These are phyloP conservation scores for Heimioporus sp. DNA, from an alignment of 768 basidiomycete species.

Conservation along the genomic window DNA sequence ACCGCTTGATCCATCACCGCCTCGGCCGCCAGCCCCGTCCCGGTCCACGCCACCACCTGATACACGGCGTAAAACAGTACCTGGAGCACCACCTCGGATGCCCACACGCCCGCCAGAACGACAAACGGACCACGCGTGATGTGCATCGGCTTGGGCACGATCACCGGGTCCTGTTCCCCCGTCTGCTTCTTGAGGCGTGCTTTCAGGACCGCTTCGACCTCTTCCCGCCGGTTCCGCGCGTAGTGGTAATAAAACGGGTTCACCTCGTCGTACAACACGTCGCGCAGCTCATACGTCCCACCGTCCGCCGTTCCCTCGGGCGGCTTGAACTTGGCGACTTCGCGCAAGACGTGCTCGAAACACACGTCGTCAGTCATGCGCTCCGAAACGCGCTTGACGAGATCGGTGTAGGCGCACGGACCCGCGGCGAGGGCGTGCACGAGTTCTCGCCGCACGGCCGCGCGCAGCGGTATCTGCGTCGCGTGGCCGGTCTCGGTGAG, in stretches of 20 bases:
- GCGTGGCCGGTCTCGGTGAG: conserved; percentile 80
- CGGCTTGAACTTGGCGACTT: conserved; percentile 79
- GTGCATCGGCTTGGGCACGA: conserved; percentile 70
- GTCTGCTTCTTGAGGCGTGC: conserved; percentile 64
- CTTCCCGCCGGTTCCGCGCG: conserved; percentile 88
- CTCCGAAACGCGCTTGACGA: conserved; percentile 89
- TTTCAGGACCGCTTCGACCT: conserved; percentile 77
- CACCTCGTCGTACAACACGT: conserved; percentile 80
- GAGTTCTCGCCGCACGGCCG: conserved; percentile 77
- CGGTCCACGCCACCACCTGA: conserved; percentile 69
- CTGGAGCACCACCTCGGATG: conserved; percentile 70
- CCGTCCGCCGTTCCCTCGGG: conserved; percentile 77
- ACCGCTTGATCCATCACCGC: conserved; percentile 87
- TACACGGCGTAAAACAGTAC: conserved; percentile 80
- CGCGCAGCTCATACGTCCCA: conserved; percentile 87
- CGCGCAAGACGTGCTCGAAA: conserved; percentile 74
- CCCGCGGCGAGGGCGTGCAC: conserved; percentile 89
- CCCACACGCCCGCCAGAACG: conserved; percentile 59
- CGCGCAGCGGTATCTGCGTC: conserved; percentile 59
- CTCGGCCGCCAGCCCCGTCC: conserved; percentile 63
- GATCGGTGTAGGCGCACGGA: conserved; percentile 85
- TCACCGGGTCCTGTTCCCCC: conserved; percentile 61
- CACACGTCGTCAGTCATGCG: conserved; percentile 79
- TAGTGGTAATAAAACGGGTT: conserved; percentile 98
- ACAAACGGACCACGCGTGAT: conserved; percentile 70